Evolutionary conservation across 495 filamentous ascomycete species (phyloP), one percentile per base, ranked within the genome.

Genomic region (Penicillium alfredii): DNA sequence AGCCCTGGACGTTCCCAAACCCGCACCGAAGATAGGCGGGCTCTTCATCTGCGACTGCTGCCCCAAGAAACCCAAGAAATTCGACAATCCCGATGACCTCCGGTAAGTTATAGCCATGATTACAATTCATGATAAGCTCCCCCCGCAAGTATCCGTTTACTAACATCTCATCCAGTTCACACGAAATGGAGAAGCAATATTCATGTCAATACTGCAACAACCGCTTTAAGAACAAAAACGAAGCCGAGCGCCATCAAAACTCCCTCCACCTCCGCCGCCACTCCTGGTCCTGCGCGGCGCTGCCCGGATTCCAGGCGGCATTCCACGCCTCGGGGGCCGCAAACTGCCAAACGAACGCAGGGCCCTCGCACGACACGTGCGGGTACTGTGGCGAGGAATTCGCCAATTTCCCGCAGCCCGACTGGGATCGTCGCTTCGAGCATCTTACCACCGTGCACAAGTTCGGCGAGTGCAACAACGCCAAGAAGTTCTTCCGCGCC

Each of bases 201-300:
- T 79, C 79, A 35, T 98, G 92, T 56, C 71, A 77, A 11, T 97
- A 82, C 60, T 98, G 92, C 58, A 80, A 81, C 26, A 97, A 97
- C 58, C 77, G 89, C 13, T 98, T 98, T 72, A 98, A 98, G 62
- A 98, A 98, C 68, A 98, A 98, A 61, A 98, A 98, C 45, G 92
- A 98, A 66, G 92, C 92, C 4, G 92, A 98, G 59, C 78, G 92
- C 11, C 92, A 98, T 57, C 92, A 96, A 55, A 98, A 97, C 44
- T 95, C 88, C 2, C 80, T 98, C 10, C 92, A 98, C 60, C 77
- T 97, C 5, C 80, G 92, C 26, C 81, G 82, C n/a, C 87, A 97
- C 62, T 96, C 88, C 24, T 98, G 92, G 92, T 96, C 90, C 1
- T 98, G 92, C 58, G 88, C 87, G 8, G 86, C 88, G 1, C 71